Base-by-base conservation (phyloP, 73 alveolate species). In the Paramecium bursaria region DNA sequence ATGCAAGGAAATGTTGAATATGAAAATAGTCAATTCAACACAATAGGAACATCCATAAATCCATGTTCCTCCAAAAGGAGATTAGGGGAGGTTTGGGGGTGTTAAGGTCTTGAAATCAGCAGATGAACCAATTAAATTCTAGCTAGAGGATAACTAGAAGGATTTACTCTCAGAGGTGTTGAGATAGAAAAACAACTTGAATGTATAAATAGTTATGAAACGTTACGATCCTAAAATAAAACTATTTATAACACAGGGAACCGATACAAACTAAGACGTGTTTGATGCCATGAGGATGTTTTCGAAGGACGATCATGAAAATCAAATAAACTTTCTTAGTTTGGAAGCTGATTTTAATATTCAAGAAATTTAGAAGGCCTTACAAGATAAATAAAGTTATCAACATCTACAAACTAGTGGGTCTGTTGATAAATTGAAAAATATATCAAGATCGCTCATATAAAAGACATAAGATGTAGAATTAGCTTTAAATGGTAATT, bases 211-310 rank as follows among this genome's bases (percentile, higher is more conserved):
- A 31, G 82, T 67, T 4, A 67, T 67, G 82, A 67, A 42, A 42
- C 53, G 82, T 21, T 67, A 67, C 27, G 82, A 67, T 67, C 82
- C 82, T 35, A 67, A 67, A 67, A 67, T 67, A 4, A 67, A 67
- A 26, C 35, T 67, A 67, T 67, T 53, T 21, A 33, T 67, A 31
- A 31, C 60, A 19, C 9, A 67, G 44, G 53, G 60, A 6, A 67
- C 82, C 7, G 82, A 67, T 67, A 67, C 82, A 19, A 42, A 42
- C 44, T 47, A 39, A 1, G 82, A 67, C 27, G 44, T 67, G 21
- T 31, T 67, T 10, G 82, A 67, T 1, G 82, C 50, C 9, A 67
- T 67, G 82, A 31, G 55, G 7, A 67, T 19, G 22, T 67, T 35
- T 22, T 39, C 22, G 21, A 67, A 67, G 82, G 82, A 67, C 19